Evolutionary conservation across 2,329 filamentous ascomycete species (phyloP).

Genomic region (Dothiorella sarmentorum): DNA sequence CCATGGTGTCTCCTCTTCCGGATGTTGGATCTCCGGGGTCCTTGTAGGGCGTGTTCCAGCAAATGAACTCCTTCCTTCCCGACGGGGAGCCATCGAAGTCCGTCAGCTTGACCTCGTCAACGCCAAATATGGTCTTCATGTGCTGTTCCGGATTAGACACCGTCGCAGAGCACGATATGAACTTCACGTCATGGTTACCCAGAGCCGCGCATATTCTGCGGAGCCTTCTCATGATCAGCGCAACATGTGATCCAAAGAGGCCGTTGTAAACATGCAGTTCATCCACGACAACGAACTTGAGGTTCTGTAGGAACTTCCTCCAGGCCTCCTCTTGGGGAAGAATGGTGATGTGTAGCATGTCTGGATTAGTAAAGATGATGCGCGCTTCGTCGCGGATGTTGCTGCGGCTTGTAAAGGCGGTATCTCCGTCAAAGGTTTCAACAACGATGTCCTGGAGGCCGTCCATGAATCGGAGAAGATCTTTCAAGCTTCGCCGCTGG

Average conservation of each 20-base stretch:
- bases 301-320: slow-evolving; percentile 81
- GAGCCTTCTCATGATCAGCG: slow-evolving; percentile 88
- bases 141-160: slow-evolving; percentile 89
- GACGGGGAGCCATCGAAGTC: slow-evolving; percentile 93
- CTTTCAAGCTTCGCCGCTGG: slow-evolving; percentile 81
- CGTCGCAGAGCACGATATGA: slow-evolving; percentile 94
- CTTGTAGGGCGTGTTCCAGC: slow-evolving; percentile 96
- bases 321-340: slow-evolving; percentile 87
- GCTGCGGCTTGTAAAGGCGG: slow-evolving; percentile 74
- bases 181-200: slow-evolving; percentile 80
- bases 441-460: slow-evolving; percentile 72
- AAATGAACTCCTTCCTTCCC: slow-evolving; percentile 89
- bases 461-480: slow-evolving; percentile 77
- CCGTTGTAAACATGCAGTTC: slow-evolving; percentile 97
- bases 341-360: slow-evolving; percentile 95
- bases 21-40: slow-evolving; percentile 83
- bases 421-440: slow-evolving; percentile 96
- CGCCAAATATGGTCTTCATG: slow-evolving; percentile 90
- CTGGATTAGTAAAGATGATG: slow-evolving; percentile 96
- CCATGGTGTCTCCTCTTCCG: slow-evolving; percentile 76
- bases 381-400: slow-evolving; percentile 80
- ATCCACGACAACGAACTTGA: slow-evolving; percentile 79
- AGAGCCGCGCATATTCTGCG: slow-evolving; percentile 84
- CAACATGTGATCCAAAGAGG: slow-evolving; percentile 87
- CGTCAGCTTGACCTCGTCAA: slow-evolving; percentile 74